A percentile compares a stretch with the other conserved stretches of the same genome.
phyloP scores from a whole-genome alignment of 768 basidiomycete genomes.

The Lepiota brunneoincarnata region DNA sequence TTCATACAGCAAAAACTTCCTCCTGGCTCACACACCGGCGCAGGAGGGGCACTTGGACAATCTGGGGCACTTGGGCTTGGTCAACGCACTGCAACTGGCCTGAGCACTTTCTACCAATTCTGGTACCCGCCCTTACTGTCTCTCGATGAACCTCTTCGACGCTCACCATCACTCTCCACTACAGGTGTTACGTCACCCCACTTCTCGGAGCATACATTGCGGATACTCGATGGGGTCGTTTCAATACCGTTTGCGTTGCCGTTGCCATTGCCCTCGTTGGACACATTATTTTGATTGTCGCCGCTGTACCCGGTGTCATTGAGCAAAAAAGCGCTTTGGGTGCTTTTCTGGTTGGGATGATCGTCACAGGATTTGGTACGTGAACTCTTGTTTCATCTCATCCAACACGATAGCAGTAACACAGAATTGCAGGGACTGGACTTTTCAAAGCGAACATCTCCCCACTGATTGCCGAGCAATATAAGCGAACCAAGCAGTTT shows the following conservation, averaged over 20 bases:
- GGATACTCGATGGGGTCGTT: constrained; percentile 65
- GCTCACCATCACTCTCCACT: constrained; percentile 9
- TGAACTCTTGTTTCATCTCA: background rate
- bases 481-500: constrained; percentile 52
- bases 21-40: constrained; percentile 60
- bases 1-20: constrained; percentile 76
- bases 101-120: constrained; percentile 70
- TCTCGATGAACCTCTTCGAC: background rate
- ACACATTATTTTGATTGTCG: constrained; percentile 62
- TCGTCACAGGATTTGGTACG: constrained; percentile 53
- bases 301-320: constrained; percentile 65
- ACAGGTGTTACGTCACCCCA: constrained; percentile 57
- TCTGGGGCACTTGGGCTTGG: constrained; percentile 67
- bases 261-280: constrained; percentile 57
- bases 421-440: constrained; percentile 49
- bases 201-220: constrained; percentile 65
- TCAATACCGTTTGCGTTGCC: constrained; percentile 63
- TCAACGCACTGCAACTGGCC: constrained; percentile 69
- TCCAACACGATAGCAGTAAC: background rate
- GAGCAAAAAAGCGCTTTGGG: constrained; percentile 48
- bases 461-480: constrained; percentile 78
- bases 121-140: constrained; percentile 39
- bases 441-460: constrained; percentile 78
- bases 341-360: constrained; percentile 54
- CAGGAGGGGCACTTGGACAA: constrained; percentile 49